A percentile compares a stretch with the other conserved stretches of the same genome.
Conservation (phyloP, 1,139 yeast genomes). For the Candida labiduridarum region DNA sequence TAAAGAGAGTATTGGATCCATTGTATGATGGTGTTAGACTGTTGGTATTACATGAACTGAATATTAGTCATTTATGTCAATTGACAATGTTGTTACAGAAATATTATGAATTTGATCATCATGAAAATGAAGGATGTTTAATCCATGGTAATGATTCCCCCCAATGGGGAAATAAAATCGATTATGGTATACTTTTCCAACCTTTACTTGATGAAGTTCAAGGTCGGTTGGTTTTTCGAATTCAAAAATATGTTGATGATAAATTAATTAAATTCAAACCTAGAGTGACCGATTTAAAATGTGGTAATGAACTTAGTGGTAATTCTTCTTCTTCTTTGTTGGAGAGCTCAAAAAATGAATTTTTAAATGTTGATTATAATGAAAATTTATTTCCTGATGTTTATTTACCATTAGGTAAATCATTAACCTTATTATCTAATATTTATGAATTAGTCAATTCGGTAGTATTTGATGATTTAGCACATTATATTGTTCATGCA, state of each 20-base stretch:
- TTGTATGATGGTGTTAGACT: constrained; percentile 71
- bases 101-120: constrained; percentile 57
- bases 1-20: constrained; percentile 69
- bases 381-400: constrained; percentile 52
- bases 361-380: constrained; percentile 35
- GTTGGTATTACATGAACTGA: constrained; percentile 66
- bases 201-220: constrained; percentile 80
- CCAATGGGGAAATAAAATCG: constrained; percentile 23
- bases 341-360: constrained; percentile 13
- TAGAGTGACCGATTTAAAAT: constrained; percentile 63
- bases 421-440: constrained; percentile 71
- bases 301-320: constrained; percentile 43
- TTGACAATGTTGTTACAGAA: constrained; percentile 70
- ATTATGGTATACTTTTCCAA: constrained; percentile 62
- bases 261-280: constrained; percentile 70
- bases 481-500: constrained; percentile 83
- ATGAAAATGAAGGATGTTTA: constrained; percentile 19
- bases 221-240: constrained; percentile 74
- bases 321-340: constrained; percentile 9
- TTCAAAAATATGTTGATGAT: constrained; percentile 70
- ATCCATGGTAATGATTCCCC: constrained; percentile 6
- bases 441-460: constrained; percentile 79
- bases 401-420: constrained; percentile 75
- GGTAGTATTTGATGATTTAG: constrained; percentile 82
- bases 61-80: constrained; percentile 71